Conservation (phyloP, 768 basidiomycete species). For the Polyporus arcularius region DNA sequence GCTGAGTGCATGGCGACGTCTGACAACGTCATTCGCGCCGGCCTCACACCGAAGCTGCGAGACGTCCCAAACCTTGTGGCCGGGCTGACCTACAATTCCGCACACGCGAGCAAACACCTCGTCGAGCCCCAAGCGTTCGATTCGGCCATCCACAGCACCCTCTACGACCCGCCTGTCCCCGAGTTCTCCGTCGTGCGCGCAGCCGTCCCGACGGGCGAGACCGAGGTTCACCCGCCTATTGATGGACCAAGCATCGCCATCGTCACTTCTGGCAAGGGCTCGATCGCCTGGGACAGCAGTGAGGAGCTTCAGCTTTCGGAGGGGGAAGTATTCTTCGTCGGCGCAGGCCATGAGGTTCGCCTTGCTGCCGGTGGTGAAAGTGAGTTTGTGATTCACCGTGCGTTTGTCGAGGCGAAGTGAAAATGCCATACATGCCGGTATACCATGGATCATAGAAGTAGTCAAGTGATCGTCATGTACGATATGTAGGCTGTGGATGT, state of each 20-base stretch:
- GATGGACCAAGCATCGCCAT: slow-evolving; percentile 87
- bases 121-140: slow-evolving; percentile 60
- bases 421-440: background rate
- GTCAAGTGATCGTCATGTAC: no score
- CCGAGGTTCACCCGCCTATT: slow-evolving; percentile 60
- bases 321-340: slow-evolving; percentile 85
- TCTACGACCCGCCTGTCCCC: slow-evolving; percentile 91
- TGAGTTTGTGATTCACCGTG: slow-evolving; percentile 61
- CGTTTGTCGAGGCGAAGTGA: slow-evolving; percentile 55
- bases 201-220: slow-evolving; percentile 43
- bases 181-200: slow-evolving; percentile 88
- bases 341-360: slow-evolving; percentile 61
- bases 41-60: slow-evolving; percentile 93
- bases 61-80: slow-evolving; percentile 89
- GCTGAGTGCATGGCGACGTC: slow-evolving; percentile 94
- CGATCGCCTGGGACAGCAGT: slow-evolving; percentile 48
- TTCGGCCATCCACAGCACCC: slow-evolving; percentile 36
- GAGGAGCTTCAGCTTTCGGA: slow-evolving; percentile 42
- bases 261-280: slow-evolving; percentile 68
- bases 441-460: background rate
- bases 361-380: slow-evolving; percentile 42
- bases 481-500: no score
- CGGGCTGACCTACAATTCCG: slow-evolving; percentile 83
- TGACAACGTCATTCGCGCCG: slow-evolving; percentile 98
- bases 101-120: slow-evolving; percentile 66